phyloP scores from a whole-genome alignment of 2,329 filamentous ascomycete species.

The Colletotrichum karsti region DNA sequence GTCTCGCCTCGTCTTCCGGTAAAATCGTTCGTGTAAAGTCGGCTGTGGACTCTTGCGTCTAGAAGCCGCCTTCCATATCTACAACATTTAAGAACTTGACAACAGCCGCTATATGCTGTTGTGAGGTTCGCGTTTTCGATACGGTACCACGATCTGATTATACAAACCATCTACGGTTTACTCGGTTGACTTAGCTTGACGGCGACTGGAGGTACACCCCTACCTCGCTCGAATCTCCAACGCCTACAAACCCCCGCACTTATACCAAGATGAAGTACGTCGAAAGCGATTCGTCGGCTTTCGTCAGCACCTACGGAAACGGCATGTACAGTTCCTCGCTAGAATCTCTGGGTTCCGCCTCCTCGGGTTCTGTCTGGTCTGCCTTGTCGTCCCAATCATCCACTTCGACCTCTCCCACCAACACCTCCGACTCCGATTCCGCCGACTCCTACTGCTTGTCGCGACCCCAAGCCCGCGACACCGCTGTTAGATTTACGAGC shows the following conservation, averaged over 20 bases:
- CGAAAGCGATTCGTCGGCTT: conserved; percentile 61
- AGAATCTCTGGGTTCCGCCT: conserved; percentile 80
- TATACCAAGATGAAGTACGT: conserved; percentile 66
- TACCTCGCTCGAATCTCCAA: conserved; percentile 31
- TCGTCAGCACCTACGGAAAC: conserved; percentile 57
- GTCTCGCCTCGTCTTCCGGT: conserved; percentile 69
- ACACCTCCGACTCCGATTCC: conserved; percentile 64
- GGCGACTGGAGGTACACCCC: conserved; percentile 42
- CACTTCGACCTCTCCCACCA: conserved; percentile 72
- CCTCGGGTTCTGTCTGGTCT: conserved; percentile 82
- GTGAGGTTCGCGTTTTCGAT: conserved; percentile 47
- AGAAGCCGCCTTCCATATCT: conserved; percentile 51
- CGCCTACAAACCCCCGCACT: conserved; percentile 1
- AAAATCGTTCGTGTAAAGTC: conserved; percentile 63
- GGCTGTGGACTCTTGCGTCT: conserved; percentile 51
- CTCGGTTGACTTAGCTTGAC: conserved; percentile 41
- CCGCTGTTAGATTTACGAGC: conserved; percentile 36
- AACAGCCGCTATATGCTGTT: conserved; percentile 45
- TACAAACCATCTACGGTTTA: conserved; percentile 37
- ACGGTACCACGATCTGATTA: conserved; percentile 42
- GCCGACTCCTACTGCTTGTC: conserved; percentile 53
- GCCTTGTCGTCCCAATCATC: conserved; percentile 75
- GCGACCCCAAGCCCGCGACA: conserved; percentile 42
- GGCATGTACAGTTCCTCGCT: conserved; percentile 75
- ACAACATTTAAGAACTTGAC: conserved; percentile 50